Base-by-base conservation (phyloP, 2,329 filamentous ascomycete species). In the Phialophora chinensis region DNA sequence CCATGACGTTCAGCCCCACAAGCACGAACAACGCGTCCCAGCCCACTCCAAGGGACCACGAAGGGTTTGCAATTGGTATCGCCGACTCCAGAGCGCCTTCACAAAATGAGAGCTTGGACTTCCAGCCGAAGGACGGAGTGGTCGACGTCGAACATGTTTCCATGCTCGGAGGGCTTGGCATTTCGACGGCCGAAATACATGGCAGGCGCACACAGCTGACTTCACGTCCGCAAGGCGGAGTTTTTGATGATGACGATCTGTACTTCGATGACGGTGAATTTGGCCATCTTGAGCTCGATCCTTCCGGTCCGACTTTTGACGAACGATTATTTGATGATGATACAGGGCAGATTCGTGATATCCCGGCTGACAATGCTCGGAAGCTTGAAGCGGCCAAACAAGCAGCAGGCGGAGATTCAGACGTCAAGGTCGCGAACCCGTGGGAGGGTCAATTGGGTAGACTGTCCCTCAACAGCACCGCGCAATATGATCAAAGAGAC, bases 291-390 rank as follows among this genome's bases (percentile, higher is more conserved):
- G 58, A 66, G 17, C 25, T 62, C 11, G 55, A 62, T 23, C 69
- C 72, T 25, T 72, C 73, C 10, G 74, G 73, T n/a, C 74, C 74
- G 33, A 70, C 68, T 0, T 82, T 83, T 69, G 81, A 83, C 65
- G 81, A 83, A 71, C 80, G 80, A 8, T 77, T 82, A 10, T 82
- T 84, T 57, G 82, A 84, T 66, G 81, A 84, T 65, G 80, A 79
- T 47, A 78, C 73, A 11, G 79, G 80, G 60, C 79, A 79, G 59
- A 72, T 75, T 29, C 69, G 71, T 33, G 74, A 76, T 60, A 72
- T 74, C 17, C 69, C 72, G 20, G 72, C 69, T 1, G 69, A 71
- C 44, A 72, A 71, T 62, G 68, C 66, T 52, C 69, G 68, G 8
- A 71, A 67, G 60, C 63, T 69, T 29, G 66, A 70, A 54, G 66